Evolutionary conservation across 2,329 filamentous ascomycete genomes (phyloP), one percentile per base, ranked within the genome.

Genomic region (Dactylellina cionopaga): DNA sequence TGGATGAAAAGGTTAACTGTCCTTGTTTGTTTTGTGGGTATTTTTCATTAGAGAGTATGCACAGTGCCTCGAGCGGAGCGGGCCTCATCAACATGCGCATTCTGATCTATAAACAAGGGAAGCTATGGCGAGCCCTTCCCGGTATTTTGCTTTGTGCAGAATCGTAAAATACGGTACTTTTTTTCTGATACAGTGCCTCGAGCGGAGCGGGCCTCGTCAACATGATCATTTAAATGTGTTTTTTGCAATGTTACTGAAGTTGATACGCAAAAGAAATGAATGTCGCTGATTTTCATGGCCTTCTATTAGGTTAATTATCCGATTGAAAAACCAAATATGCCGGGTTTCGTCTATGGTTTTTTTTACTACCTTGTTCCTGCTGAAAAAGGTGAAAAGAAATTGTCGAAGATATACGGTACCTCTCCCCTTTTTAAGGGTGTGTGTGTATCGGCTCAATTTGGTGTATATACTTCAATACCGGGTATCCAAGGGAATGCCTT

Each of bases 401-500:
- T 9, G 5, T 13, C 15, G 58, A 37, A 31, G n/a, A n/a, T n/a
- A n/a, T n/a, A n/a, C n/a, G n/a, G n/a, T n/a, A n/a, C n/a, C n/a
- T n/a, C n/a, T n/a, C n/a, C n/a, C n/a, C n/a, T n/a, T n/a, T n/a
- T n/a, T n/a, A n/a, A n/a, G n/a, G n/a, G n/a, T n/a, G n/a, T n/a
- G n/a, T n/a, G n/a, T n/a, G n/a, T n/a, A n/a, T n/a, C n/a, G n/a
- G n/a, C n/a, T n/a, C n/a, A n/a, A n/a, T 6, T 46, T 19, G 13
- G 15, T 17, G 3, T 22, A 41, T 31, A 35, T 27, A 5, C 22
- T 5, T 56, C 49, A 64, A 11, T 41, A 55, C 19, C 37, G 59
- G n/a, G 31, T 31, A 22, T 55, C 43, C 37, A 72, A 62, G 31
- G 54, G 22, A 27, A 49, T 31, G 49, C 15, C 74, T 75, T 89